These are phyloP conservation scores for Tilletia horrida DNA, from an alignment of 1,284 basidiomycete species.

Conservation along the genomic window DNA sequence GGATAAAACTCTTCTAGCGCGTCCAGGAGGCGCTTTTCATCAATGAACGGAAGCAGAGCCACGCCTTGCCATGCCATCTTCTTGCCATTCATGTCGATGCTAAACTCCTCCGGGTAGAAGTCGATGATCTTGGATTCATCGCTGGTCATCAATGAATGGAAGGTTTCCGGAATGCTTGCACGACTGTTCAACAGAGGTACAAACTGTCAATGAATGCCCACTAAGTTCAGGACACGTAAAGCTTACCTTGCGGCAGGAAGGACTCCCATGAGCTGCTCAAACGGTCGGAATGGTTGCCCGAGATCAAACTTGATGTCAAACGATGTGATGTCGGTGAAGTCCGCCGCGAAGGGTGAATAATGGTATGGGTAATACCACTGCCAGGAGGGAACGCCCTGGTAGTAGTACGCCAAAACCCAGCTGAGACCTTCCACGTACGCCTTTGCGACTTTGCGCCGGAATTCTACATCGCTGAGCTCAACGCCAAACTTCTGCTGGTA, in stretches of 20 bases:
- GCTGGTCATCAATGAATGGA: conserved; percentile 84
- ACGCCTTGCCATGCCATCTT: conserved; percentile 99
- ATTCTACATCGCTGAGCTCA: conserved; percentile 68
- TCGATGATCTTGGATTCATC: conserved; percentile 88
- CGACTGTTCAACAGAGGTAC: conserved; percentile 62
- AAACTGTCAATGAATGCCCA: neutral
- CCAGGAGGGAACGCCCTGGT: conserved; percentile 94
- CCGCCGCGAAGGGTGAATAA: conserved; percentile 95
- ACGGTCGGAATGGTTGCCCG: conserved; percentile 89
- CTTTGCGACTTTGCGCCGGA: conserved; percentile 73
- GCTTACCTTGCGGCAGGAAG: conserved; percentile 72
- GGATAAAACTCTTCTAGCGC: conserved; percentile 76
- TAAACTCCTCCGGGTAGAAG: conserved; percentile 88
- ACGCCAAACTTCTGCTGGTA: conserved; percentile 90
- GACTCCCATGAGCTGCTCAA: conserved; percentile 96
- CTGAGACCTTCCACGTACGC: conserved; percentile 88
- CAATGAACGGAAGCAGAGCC: conserved; percentile 92
- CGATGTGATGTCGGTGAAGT: conserved; percentile 76
- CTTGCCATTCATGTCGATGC: conserved; percentile 99
- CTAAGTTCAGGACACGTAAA: too few relatives aligned
- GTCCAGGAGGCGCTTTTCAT: conserved; percentile 67
- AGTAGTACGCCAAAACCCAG: conserved; percentile 97
- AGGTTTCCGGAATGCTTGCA: conserved; percentile 77
- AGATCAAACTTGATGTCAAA: conserved; percentile 75
- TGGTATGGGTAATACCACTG: conserved; percentile 99